A percentile compares a stretch with the other conserved stretches of the same genome.
These are phyloP conservation scores for Fraxinus floribunda DNA, from an alignment of 305 asterid genomes.

Conservation along the genomic window DNA sequence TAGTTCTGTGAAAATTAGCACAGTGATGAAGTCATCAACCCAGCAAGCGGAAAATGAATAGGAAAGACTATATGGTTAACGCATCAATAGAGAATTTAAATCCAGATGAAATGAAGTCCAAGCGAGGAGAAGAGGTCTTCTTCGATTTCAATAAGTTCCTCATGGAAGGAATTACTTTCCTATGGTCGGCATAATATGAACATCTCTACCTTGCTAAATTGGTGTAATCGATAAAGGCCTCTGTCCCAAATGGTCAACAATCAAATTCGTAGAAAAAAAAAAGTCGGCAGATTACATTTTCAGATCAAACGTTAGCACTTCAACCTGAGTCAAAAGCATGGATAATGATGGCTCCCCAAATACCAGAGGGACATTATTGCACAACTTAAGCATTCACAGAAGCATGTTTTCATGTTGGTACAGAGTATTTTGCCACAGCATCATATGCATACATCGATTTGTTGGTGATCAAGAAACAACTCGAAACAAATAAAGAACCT, in stretches of 20 bases:
- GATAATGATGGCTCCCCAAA: no score
- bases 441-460: no score
- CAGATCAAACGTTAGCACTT: background rate
- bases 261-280: constrained; percentile 16
- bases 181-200: constrained; percentile 83
- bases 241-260: constrained; percentile 41
- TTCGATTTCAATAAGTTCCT: constrained; percentile 76
- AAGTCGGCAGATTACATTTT: background rate
- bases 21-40: background rate
- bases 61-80: background rate
- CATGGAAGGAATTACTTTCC: constrained; percentile 70
- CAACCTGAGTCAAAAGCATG: no score
- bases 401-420: no score
- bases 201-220: constrained; percentile 99
- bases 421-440: no score
- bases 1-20: constrained; percentile 41
- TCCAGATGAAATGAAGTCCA: constrained; percentile 36
- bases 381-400: background rate
- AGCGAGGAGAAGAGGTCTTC: constrained; percentile 74
- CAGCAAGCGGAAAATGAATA: no score
- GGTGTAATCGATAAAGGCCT: constrained; percentile 96
- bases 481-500: no score
- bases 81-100: background rate
- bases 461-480: no score
- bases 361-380: background rate